Conservation (phyloP, 805 yeast species). For the Kazachstania africana region DNA sequence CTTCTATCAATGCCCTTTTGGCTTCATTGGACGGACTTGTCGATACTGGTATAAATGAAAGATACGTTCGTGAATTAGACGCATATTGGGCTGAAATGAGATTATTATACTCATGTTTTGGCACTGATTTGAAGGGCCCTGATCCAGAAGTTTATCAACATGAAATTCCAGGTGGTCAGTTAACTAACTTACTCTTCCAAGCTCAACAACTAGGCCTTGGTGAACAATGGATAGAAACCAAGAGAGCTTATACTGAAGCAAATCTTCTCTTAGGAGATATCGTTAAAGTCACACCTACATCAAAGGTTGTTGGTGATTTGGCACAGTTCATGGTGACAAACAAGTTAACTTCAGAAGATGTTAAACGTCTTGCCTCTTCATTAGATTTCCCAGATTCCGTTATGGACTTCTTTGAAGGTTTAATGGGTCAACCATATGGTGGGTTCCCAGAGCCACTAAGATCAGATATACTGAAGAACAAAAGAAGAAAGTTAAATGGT, state of each 20-base stretch:
- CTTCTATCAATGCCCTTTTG: conserved; percentile 83
- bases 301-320: conserved; percentile 98
- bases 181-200: conserved; percentile 95
- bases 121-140: conserved; percentile 97
- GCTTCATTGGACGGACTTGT: conserved; percentile 85
- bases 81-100: conserved; percentile 99
- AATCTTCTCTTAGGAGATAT: conserved; percentile 87
- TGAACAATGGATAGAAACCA: conserved; percentile 91
- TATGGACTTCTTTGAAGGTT: conserved; percentile 95
- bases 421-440: conserved; percentile 98
- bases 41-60: conserved; percentile 57
- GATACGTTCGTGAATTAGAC: conserved; percentile 71
- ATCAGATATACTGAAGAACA: conserved; percentile 78
- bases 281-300: conserved; percentile 97
- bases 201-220: conserved; percentile 98
- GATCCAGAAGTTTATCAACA: conserved; percentile 98
- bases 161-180: conserved; percentile 99
- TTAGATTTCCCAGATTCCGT: conserved; percentile 98
- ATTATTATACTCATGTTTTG: conserved; percentile 89
- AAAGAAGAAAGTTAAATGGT: conserved; percentile 76
- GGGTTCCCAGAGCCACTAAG: conserved; percentile 99
- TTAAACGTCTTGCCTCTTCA: conserved; percentile 72
- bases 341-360: conserved; percentile 77
- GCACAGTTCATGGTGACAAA: conserved; percentile 99
- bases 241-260: conserved; percentile 86